Evolutionary conservation across 257 asterid species (phyloP).

Genomic region (Solanum neorickii): DNA sequence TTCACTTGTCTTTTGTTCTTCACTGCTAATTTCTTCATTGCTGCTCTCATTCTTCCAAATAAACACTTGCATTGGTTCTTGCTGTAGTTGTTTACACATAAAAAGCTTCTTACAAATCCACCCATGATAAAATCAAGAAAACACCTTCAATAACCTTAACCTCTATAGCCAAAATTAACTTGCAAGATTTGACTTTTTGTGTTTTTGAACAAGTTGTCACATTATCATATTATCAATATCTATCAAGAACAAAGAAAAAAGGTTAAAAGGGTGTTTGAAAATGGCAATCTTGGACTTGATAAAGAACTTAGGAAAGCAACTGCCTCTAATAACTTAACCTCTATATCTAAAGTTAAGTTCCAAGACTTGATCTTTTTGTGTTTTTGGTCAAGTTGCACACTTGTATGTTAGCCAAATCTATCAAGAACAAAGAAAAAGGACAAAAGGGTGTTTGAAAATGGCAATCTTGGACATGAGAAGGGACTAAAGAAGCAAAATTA

Average conservation of each 20-base stretch:
- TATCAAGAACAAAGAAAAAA: neutral
- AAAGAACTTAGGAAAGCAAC: neutral
- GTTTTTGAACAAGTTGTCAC: neutral
- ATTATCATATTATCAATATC: neutral
- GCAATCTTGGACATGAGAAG: neutral
- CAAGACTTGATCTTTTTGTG: neutral
- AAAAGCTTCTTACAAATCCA: constrained; percentile 17
- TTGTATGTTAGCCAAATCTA: neutral
- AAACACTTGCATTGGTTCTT: constrained; percentile 34
- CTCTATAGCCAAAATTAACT: neutral
- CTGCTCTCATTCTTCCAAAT: constrained; percentile 38
- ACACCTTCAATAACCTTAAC: neutral
- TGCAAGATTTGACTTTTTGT: neutral
- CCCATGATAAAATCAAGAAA: neutral
- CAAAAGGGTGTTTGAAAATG: neutral
- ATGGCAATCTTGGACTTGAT: neutral
- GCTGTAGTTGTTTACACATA: constrained; percentile 2
- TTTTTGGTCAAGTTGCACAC: neutral
- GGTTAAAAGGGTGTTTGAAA: neutral
- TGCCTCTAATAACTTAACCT: neutral
- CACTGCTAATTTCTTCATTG: constrained; percentile 19
- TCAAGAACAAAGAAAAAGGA: neutral
- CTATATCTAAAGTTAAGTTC: neutral
- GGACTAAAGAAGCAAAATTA: neutral
- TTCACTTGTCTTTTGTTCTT: constrained; percentile 3